phyloP scores from a whole-genome alignment of 805 yeast genomes.

The Danielia reshetovae region DNA sequence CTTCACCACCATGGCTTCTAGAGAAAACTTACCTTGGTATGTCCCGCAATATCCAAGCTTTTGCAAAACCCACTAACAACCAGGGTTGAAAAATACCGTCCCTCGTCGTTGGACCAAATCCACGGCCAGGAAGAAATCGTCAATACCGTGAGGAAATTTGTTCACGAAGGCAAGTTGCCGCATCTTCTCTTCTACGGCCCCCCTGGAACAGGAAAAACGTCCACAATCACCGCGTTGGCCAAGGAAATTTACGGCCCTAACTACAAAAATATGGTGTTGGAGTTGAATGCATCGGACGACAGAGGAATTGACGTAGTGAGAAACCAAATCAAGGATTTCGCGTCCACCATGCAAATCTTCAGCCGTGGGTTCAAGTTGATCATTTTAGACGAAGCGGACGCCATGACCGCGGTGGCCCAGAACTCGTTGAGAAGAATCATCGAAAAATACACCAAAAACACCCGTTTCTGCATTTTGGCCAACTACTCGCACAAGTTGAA shows the following conservation, averaged over 20 bases:
- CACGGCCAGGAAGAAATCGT: conserved; percentile 89
- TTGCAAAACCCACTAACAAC: conserved; percentile 15
- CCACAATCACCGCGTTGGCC: conserved; percentile 84
- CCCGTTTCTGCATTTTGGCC: conserved; percentile 94
- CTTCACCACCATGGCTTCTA: conserved; percentile 9
- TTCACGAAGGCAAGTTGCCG: conserved; percentile 78
- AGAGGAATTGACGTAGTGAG: conserved; percentile 98
- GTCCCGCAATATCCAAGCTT: conserved; percentile 2
- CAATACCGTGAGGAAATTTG: conserved; percentile 78
- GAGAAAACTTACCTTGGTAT: conserved; percentile 19
- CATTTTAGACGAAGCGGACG: conserved; percentile 93
- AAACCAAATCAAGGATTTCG: conserved; percentile 94
- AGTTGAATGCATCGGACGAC: conserved; percentile 94
- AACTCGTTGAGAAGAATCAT: conserved; percentile 80
- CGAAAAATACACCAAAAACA: conserved; percentile 89
- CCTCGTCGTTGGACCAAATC: conserved; percentile 76
- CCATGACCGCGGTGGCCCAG: conserved; percentile 87
- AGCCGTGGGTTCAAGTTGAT: conserved; percentile 80
- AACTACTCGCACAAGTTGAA: conserved; percentile 93
- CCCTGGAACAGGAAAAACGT: conserved; percentile 92
- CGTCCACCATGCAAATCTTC: conserved; percentile 92
- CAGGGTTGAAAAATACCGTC: conserved; percentile 94
- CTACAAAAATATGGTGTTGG: conserved; percentile 85
- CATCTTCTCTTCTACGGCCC: conserved; percentile 94
- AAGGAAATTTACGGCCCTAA: conserved; percentile 78